Base-by-base conservation (phyloP, 2,329 filamentous ascomycete species). In the Botrytis tulipae region DNA sequence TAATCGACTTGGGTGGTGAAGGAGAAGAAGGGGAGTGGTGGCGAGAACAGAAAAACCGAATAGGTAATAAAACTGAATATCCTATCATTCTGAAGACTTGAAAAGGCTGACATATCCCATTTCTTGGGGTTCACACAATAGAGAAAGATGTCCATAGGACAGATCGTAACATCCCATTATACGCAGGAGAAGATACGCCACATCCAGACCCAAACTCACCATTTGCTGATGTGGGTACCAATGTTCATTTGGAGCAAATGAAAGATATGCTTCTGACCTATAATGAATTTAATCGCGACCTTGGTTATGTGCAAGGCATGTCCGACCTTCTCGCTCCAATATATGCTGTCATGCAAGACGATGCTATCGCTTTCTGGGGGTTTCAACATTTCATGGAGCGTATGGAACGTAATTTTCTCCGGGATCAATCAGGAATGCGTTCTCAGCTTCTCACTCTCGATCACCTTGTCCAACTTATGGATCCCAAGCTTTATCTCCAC, bases 251-350 rank as follows among this genome's bases (percentile, higher is more conserved):
- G 76, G 96, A 99, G 83, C 96, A 99, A 84, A 93, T 99, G 89
- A 99, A 99, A 84, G 96, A 99, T 82, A 97, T 99, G 93, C 90
- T 99, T 0, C 87, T 99, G 29, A 98, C 96, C 0, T 99, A 99
- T 83, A 98, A 99, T 81, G 96, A 99, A 83, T 97, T 97, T 84
- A 99, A 99, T 84, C 93, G 91, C 74, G 93, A 96, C 74, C 88
- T 99, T 4, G 96, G 97, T 67, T 99, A 99, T 80, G 96, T 99
- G 1, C 96, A 99, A 84, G 96, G 96, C 75, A 99, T 99, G 96
- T 98, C 94, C 20, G 96, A 99, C 82, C 89, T 99, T 1, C 89
- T 99, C 14, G 94, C 96, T 0, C 96, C 96, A 2, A 94, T 99
- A 74, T 99, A 99, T 80, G 96, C 96, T 6, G 94, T 99, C 35